These are phyloP conservation scores for Beauveria scarabaeidicola DNA, from an alignment of 2,329 filamentous ascomycete genomes.

Conservation along the genomic window DNA sequence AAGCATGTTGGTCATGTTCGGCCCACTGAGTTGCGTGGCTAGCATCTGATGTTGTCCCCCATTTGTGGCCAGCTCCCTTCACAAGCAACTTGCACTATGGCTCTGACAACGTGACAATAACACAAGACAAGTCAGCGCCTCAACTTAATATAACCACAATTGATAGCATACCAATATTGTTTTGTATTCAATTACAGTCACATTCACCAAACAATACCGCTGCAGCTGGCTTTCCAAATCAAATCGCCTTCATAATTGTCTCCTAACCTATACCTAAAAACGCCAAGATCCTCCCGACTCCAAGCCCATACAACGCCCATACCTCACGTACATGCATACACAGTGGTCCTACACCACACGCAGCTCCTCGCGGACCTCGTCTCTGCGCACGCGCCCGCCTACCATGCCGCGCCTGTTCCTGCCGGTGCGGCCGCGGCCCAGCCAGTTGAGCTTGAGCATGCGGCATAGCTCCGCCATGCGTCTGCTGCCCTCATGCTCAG, in stretches of 20 bases:
- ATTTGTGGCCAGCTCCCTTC: too few species aligned
- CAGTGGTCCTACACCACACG: constrained; percentile 25
- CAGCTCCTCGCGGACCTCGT: constrained; percentile 33
- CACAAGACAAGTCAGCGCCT: too few species aligned
- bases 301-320: background rate
- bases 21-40: too few species aligned
- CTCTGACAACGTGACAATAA: too few species aligned
- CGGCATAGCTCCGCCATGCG: constrained; percentile 78
- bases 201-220: background rate
- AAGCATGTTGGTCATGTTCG: too few species aligned
- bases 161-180: background rate
- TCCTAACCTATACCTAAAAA: constrained; percentile 4
- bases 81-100: too few species aligned
- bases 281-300: background rate
- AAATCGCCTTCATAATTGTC: background rate
- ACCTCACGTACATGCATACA: background rate
- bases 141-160: too few species aligned
- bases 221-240: background rate
- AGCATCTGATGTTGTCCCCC: too few species aligned
- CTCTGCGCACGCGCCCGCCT: constrained; percentile 50
- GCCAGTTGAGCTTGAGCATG: constrained; percentile 92
- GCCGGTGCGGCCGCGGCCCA: constrained; percentile 81
- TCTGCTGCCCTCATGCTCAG: constrained; percentile 61
- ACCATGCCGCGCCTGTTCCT: constrained; percentile 86
- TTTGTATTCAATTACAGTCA: too few species aligned